A percentile compares a stretch with the other conserved stretches of the same genome.
phyloP scores from a whole-genome alignment of 768 basidiomycete species.

The Amanita polypyramis region DNA sequence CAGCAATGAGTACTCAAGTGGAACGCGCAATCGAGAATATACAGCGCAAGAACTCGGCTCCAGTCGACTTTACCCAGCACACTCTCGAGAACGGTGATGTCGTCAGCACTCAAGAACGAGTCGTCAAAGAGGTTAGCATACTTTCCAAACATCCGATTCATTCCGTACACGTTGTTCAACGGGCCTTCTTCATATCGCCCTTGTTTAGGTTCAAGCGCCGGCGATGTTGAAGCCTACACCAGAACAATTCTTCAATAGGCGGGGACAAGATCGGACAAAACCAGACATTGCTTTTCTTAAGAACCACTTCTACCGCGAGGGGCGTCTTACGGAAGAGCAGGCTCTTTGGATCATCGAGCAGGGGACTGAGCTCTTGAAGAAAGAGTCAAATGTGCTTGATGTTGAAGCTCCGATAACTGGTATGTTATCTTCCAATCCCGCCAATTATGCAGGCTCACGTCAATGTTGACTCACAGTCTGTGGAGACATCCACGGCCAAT shows the following conservation, averaged over 20 bases:
- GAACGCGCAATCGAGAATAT: conserved; percentile 63
- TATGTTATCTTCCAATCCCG: conserved; percentile 22
- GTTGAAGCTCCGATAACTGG: conserved; percentile 98
- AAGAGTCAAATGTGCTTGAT: conserved; percentile 83
- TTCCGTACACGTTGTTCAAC: conserved; percentile 1
- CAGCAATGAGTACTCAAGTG: conserved; percentile 39
- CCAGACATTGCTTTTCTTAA: conserved; percentile 95
- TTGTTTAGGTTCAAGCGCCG: conserved; percentile 85
- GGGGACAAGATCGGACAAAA: conserved; percentile 69
- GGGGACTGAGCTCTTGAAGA: conserved; percentile 71
- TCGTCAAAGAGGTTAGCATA: conserved; percentile 81
- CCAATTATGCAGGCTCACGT: neutral
- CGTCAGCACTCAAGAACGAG: conserved; percentile 89
- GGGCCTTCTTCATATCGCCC: neutral
- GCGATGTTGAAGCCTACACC: conserved; percentile 88
- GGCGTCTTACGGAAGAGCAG: conserved; percentile 87
- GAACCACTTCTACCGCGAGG: conserved; percentile 98
- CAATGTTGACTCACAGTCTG: conserved; percentile 49
- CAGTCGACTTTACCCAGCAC: conserved; percentile 86
- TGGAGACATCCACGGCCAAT: conserved; percentile 99
- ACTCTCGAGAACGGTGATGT: conserved; percentile 85
- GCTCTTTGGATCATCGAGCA: conserved; percentile 89
- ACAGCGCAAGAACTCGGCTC: conserved; percentile 37
- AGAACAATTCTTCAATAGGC: conserved; percentile 82
- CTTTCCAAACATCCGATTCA: neutral